Base-by-base conservation (phyloP, 139 green algal genomes). In the Chlamydomonas asymmetrica region DNA sequence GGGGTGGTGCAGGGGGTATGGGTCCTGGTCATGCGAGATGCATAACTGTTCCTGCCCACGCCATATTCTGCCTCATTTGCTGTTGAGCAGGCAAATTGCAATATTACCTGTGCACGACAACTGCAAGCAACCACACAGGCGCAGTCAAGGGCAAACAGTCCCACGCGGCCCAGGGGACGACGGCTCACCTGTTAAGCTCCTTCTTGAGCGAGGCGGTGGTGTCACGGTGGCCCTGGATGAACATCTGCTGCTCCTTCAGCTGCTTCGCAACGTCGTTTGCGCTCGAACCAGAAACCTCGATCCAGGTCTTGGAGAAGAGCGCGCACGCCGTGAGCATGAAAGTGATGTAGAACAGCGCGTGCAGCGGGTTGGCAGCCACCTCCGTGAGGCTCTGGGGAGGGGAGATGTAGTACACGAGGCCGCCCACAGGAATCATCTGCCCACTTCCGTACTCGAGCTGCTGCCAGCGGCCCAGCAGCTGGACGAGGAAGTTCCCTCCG, bases 281-380 rank as follows among this genome's bases (percentile, higher is more conserved):
- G 40, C 84, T 94, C 45, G 93, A 95, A 43, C 96, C 97, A 0
- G 91, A 97, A n/a, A 99, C 94, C 88, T 99, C 97, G 75, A 99
- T 99, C 97, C 97, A 99, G 41, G 95, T 98, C 91, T 99, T 99
- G 78, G 95, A 98, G 88, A 99, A 99, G n/a, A 99, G 83, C 4
- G 96, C 96, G 83, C 96, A 99, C 20, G 95, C 95, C 18, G 91
- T 86, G 43, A 99, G 92, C 96, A 99, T 98, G 91, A 99, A 99
- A 50, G 86, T 83, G 13, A 98, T 83, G 83, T 99, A 99, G 87
- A 99, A 97, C 5, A 98, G 40, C 3, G 95, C 93, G 81, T 99
- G 97, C 75, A 99, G 76, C 8, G 97, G 97, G 86, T 98, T 95
- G 61, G 87, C 83, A 25, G 96, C 94, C 54, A 97, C 86, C 54